Percentiles rank a stretch among this genome's conserved stretches.
Conservation (phyloP, 2,329 filamentous ascomycete species). For the Cordyceps tenuipes region DNA sequence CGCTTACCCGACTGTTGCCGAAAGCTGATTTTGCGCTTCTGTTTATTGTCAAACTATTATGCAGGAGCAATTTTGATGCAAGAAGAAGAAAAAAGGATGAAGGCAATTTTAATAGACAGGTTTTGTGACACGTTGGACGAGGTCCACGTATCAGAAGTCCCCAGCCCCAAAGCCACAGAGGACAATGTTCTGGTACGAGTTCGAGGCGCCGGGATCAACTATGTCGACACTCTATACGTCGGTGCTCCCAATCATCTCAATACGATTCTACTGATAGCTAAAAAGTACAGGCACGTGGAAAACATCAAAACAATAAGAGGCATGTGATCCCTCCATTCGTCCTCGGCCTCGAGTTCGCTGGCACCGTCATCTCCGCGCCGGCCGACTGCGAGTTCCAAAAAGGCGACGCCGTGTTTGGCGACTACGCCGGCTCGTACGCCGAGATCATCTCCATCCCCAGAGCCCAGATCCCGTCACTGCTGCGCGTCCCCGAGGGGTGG, state of each 20-base stretch:
- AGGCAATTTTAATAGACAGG: conserved; percentile 20
- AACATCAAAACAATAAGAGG: conserved; percentile 52
- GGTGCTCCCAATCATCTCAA: neutral
- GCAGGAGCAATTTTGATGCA: neutral
- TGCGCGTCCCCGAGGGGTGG: conserved; percentile 37
- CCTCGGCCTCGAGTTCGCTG: conserved; percentile 53
- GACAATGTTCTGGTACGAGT: conserved; percentile 28
- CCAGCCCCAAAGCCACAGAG: conserved; percentile 13
- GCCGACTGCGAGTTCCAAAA: conserved; percentile 26
- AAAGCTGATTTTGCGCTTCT: neutral
- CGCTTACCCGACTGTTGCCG: neutral
- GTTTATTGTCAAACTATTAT: neutral
- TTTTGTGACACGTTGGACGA: conserved; percentile 20
- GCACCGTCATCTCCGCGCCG: conserved; percentile 36
- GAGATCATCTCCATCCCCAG: conserved; percentile 38
- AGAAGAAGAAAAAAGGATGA: conserved; percentile 17
- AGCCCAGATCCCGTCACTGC: conserved; percentile 22
- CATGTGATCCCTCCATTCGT: conserved; percentile 49
- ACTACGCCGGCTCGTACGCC: conserved; percentile 41
- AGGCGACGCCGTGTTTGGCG: conserved; percentile 48
- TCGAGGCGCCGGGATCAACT: conserved; percentile 49
- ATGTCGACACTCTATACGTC: conserved; percentile 51
- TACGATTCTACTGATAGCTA: neutral
- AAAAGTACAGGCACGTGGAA: conserved; percentile 35
- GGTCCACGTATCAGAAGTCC: conserved; percentile 19